Conservation (phyloP, 2,329 filamentous ascomycete genomes). For the Lachnellula willkommii region DNA sequence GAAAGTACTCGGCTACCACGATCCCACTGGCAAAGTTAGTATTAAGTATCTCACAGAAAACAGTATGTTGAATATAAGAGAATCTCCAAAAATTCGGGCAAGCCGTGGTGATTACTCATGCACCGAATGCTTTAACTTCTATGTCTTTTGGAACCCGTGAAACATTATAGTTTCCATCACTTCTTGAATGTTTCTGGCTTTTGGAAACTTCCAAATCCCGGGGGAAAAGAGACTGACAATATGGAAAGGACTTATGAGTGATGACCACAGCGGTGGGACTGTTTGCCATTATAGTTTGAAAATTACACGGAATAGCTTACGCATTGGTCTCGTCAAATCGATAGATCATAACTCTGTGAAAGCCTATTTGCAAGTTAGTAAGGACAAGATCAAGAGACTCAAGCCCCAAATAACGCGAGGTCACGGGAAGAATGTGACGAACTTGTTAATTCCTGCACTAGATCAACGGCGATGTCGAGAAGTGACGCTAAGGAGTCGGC, state of each 20-base stretch:
- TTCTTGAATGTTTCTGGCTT: too few species aligned
- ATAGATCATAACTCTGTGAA: slow-evolving; percentile 4
- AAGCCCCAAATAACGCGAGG: too few species aligned
- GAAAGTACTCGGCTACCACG: slow-evolving; percentile 10
- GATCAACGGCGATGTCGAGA: slow-evolving; percentile 20
- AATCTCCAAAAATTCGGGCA: not conserved
- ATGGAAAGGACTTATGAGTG: too few species aligned
- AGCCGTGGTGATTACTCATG: not conserved
- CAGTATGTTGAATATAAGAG: too few species aligned
- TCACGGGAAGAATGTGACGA: slow-evolving; percentile 13
- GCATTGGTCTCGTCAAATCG: slow-evolving; percentile 19
- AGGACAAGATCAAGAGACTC: not conserved
- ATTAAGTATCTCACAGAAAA: not conserved
- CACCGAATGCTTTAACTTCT: too few species aligned
- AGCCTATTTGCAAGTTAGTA: not conserved
- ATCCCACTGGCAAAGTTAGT: slow-evolving; percentile 4
- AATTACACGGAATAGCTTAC: not conserved
- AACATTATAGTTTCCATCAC: too few species aligned
- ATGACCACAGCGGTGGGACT: too few species aligned
- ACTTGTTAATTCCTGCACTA: slow-evolving; percentile 21
- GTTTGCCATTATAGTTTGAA: too few species aligned
- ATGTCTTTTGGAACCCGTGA: too few species aligned
- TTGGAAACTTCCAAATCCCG: too few species aligned
- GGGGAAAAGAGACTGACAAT: too few species aligned
- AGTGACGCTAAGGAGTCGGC: slow-evolving; percentile 11